These are phyloP conservation scores for Lentithecium fluviatile DNA, from an alignment of 495 filamentous ascomycete species.

Conservation along the genomic window DNA sequence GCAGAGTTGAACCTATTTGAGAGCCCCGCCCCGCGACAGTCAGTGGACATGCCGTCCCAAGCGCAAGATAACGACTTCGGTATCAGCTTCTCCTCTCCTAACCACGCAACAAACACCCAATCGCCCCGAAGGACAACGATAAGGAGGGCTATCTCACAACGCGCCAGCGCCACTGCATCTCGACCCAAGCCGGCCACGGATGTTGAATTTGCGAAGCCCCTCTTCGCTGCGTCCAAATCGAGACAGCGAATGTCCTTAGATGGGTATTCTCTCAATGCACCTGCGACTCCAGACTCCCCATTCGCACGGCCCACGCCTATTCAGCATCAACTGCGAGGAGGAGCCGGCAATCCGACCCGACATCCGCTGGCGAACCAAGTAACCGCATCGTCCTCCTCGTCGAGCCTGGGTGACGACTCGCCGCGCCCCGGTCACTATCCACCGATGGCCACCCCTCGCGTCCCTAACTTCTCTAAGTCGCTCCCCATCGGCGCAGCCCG, in stretches of 20 bases:
- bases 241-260: conserved; percentile 77
- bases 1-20: conserved; percentile 73
- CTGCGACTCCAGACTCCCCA: conserved; percentile 59
- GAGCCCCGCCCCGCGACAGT: conserved; percentile 37
- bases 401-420: conserved; percentile 72
- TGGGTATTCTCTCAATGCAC: conserved; percentile 42
- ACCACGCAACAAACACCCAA: conserved; percentile 44
- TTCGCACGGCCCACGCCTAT: conserved; percentile 37
- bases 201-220: conserved; percentile 53
- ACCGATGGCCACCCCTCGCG: conserved; percentile 48
- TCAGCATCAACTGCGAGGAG: conserved; percentile 38
- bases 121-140: conserved; percentile 43
- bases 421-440: conserved; percentile 56
- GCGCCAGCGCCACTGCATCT: conserved; percentile 46
- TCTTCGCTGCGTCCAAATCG: conserved; percentile 47
- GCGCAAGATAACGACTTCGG: conserved; percentile 12
- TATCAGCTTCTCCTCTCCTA: conserved; percentile 42
- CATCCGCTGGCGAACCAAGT: conserved; percentile 85
- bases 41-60: conserved; percentile 4
- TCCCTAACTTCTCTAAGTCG: conserved; percentile 74
- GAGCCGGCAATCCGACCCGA: conserved; percentile 47
- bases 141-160: conserved; percentile 81
- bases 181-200: conserved; percentile 39
- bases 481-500: conserved; percentile 64
- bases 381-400: conserved; percentile 78